Percentiles rank a stretch among this genome's conserved stretches.
Evolutionary conservation across 2,329 filamentous ascomycete species (phyloP).

Genomic region (Aureobasidium sp.): DNA sequence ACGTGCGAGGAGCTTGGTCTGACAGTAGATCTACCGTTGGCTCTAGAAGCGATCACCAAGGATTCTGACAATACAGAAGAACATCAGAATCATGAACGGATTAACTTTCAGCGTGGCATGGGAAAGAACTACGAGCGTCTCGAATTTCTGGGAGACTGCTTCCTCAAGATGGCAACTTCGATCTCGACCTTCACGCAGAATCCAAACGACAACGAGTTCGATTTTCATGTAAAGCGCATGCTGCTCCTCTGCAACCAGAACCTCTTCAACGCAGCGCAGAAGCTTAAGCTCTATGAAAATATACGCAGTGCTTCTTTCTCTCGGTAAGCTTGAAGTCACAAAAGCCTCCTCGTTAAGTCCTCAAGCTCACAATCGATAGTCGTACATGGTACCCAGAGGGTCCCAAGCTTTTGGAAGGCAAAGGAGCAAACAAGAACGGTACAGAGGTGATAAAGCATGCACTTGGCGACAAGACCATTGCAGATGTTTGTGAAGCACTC

Average conservation of each 20-base stretch:
- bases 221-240: slow-evolving; percentile 89
- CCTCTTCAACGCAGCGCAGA: slow-evolving; percentile 67
- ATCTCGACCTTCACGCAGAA: slow-evolving; percentile 75
- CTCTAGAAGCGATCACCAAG: slow-evolving; percentile 87
- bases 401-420: slow-evolving; percentile 66
- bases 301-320: slow-evolving; percentile 80
- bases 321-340: slow-evolving; percentile 3
- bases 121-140: slow-evolving; percentile 90
- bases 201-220: slow-evolving; percentile 72
- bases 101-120: slow-evolving; percentile 79
- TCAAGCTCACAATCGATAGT: slow-evolving; percentile 38
- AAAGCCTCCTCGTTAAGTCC: not conserved
- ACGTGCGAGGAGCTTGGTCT: slow-evolving; percentile 61
- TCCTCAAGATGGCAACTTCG: slow-evolving; percentile 92
- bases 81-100: slow-evolving; percentile 52
- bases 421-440: slow-evolving; percentile 45
- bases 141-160: slow-evolving; percentile 88
- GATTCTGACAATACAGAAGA: slow-evolving; percentile 81
- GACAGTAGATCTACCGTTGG: slow-evolving; percentile 58
- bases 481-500: slow-evolving; percentile 88
- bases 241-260: slow-evolving; percentile 85
- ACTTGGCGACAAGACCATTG: slow-evolving; percentile 69
- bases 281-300: slow-evolving; percentile 62
- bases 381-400: slow-evolving; percentile 85
- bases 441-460: slow-evolving; percentile 50